These are phyloP conservation scores for Maudiozyma barnettii DNA, from an alignment of 805 yeast genomes.

Conservation along the genomic window DNA sequence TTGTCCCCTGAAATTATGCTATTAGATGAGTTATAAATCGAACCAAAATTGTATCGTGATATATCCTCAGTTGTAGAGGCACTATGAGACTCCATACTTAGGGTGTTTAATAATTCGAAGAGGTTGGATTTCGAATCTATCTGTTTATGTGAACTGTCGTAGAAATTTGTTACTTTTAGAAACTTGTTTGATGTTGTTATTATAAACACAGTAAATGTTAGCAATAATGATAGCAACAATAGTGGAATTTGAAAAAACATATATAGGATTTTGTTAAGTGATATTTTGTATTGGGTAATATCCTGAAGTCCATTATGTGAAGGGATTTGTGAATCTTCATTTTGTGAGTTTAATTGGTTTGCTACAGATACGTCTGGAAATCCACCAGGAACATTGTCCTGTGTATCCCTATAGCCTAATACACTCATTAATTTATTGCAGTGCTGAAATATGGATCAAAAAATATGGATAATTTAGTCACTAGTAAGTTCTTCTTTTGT, in stretches of 20 bases:
- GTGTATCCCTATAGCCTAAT: background rate
- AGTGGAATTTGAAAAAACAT: conserved; percentile 7
- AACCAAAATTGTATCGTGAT: conserved; percentile 14
- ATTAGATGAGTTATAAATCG: conserved; percentile 19
- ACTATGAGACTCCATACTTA: conserved; percentile 9
- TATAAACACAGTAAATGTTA: background rate
- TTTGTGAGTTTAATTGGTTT: background rate
- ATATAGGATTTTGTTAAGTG: background rate
- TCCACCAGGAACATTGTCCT: conserved; percentile 4
- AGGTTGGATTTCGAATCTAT: conserved; percentile 10
- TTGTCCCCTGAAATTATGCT: conserved; percentile 12
- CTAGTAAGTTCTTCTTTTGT: too few relatives aligned
- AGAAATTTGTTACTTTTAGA: conserved; percentile 15
- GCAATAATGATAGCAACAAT: conserved; percentile 2
- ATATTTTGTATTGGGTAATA: background rate
- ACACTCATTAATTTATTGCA: background rate
- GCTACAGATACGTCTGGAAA: conserved; percentile 1
- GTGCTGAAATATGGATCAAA: background rate
- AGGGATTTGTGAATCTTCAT: background rate
- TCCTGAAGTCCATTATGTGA: background rate
- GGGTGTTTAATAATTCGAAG: conserved; percentile 9
- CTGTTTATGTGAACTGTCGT: conserved; percentile 10
- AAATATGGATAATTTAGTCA: too few relatives aligned
- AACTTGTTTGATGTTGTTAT: conserved; percentile 14
- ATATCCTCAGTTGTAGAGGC: background rate